Evolutionary conservation across 148 eudicot genomes (phyloP), one percentile per base, ranked within the genome.

Genomic region (Nyssa sinensis): DNA sequence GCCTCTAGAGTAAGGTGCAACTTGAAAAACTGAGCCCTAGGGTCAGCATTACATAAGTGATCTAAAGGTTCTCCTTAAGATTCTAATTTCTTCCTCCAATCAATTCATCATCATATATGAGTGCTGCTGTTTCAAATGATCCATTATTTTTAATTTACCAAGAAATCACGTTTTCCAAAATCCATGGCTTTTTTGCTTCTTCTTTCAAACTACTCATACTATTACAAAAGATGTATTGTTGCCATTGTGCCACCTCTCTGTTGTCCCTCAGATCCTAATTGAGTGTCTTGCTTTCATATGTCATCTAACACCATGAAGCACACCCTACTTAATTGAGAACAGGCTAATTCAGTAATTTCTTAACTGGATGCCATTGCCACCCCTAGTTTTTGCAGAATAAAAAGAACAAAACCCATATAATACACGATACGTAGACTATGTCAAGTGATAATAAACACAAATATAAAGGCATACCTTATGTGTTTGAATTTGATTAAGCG

Each of bases 401-500:
- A 16, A 53, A 24, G 24, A 17, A 29, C 28, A 17, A 23, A 31
- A 34, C 32, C 7, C 24, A 28, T 29, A 32, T 16, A 17, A 29
- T 37, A 8, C 31, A 12, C 24, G 28, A 37, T 34, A 74, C 29
- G 70, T 64, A 49, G 64, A 19, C 17, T 21, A 17, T 9, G 51
- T 55, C 19, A 23, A 69, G 23, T 57, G n/a, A 13, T 23, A 51
- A 25, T 12, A 23, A 57, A 29, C 32, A n/a, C 30, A 64, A 33
- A 60, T 33, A 31, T 33, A 16, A 47, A 49, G 47, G 17, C 59
- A 64, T 82, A 87, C 90, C 83, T 87, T 87, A 2, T 73, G 81
- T 60, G 65, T 73, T 29, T 65, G 82, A 70, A 87, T 71, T 74
- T 80, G 80, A 49, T 70, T 65, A 53, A 87, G 74, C 53, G 87